Percentiles rank a stretch among this genome's conserved stretches.
phyloP scores from a whole-genome alignment of 495 filamentous ascomycete species.

The Talaromyces borbonicus region DNA sequence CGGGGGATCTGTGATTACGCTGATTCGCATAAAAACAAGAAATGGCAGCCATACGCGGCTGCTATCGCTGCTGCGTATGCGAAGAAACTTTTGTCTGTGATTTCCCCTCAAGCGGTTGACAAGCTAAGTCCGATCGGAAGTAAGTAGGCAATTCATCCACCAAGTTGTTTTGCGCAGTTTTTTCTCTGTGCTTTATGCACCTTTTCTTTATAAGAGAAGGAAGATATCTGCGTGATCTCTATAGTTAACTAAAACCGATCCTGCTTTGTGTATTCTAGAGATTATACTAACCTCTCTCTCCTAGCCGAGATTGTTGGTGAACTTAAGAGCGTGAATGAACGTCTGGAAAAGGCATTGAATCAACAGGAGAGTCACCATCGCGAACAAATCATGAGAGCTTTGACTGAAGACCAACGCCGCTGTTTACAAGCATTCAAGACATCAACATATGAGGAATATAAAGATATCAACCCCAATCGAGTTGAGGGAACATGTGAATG shows the following conservation, averaged over 20 bases:
- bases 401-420: conserved; percentile 15
- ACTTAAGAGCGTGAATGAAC: conserved; percentile 20
- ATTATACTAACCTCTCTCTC: conserved; percentile 8
- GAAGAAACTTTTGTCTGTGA: conserved; percentile 24
- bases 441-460: conserved; percentile 18
- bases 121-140: conserved; percentile 1
- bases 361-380: conserved; percentile 13
- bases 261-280: conserved; percentile 1
- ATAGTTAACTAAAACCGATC: not conserved
- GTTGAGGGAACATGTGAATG: conserved; percentile 26
- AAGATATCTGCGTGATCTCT: conserved; percentile 1
- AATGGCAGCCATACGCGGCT: conserved; percentile 33
- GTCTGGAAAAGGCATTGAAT: conserved; percentile 12
- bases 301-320: conserved; percentile 21
- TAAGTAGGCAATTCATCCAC: conserved; percentile 1
- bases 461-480: conserved; percentile 19
- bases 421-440: conserved; percentile 21
- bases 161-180: conserved; percentile 1
- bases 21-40: conserved; percentile 30
- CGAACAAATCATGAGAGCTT: conserved; percentile 7
- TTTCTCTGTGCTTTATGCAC: conserved; percentile 1
- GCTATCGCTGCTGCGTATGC: conserved; percentile 26
- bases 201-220: not conserved
- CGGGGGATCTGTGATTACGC: conserved; percentile 35
- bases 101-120: conserved; percentile 26